Conservation (phyloP, 768 basidiomycete species). For the Mycena galericulata region DNA sequence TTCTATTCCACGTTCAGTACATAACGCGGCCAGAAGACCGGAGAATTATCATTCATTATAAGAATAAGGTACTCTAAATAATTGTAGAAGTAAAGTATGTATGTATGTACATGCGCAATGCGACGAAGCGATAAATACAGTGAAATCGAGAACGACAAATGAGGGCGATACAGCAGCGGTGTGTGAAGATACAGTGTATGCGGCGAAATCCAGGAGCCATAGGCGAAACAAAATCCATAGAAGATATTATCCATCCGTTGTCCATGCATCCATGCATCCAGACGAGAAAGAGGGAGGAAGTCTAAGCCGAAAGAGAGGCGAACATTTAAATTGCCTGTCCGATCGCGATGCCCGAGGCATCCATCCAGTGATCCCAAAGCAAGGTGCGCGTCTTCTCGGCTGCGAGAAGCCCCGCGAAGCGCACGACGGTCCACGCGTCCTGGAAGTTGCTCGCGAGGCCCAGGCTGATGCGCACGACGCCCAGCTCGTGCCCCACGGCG, state of each 20-base stretch:
- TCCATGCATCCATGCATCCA: constrained; percentile 12
- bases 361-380: constrained; percentile 57
- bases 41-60: too few species aligned
- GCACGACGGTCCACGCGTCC: constrained; percentile 73
- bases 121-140: constrained; percentile 14
- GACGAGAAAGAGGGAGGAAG: constrained; percentile 1
- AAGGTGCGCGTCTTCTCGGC: constrained; percentile 48
- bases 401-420: constrained; percentile 61
- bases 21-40: too few species aligned
- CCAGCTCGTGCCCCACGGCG: constrained; percentile 73
- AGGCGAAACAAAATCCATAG: neutral
- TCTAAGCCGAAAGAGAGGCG: constrained; percentile 5
- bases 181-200: constrained; percentile 18
- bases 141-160: neutral
- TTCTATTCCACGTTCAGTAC: too few species aligned
- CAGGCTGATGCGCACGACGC: constrained; percentile 81
- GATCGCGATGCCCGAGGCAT: constrained; percentile 37
- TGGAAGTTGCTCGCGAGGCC: constrained; percentile 84
- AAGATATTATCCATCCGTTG: constrained; percentile 12
- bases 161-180: constrained; percentile 23
- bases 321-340: constrained; percentile 48
- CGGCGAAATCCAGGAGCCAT: neutral
- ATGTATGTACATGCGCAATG: neutral
- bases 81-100: constrained; percentile 6
- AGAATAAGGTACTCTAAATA: constrained; percentile 16